phyloP scores from a whole-genome alignment of 805 yeast genomes.

The Cyberlindnera subsufficiens region DNA sequence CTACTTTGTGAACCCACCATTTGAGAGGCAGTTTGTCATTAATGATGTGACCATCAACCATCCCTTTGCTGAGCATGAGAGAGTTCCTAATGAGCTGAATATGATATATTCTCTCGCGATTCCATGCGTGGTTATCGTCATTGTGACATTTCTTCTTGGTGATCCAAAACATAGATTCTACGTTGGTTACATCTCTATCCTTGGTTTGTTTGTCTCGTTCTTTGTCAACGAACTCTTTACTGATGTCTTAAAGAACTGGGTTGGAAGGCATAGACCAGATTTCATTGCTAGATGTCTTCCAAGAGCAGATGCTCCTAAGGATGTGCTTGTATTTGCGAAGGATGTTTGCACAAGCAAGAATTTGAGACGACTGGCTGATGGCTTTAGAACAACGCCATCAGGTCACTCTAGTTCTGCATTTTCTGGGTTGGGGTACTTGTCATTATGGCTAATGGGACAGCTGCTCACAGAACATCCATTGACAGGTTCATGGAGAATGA shows the following conservation, averaged over 20 bases:
- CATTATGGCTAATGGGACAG: constrained; percentile 68
- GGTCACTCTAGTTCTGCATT: constrained; percentile 75
- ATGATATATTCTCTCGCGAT: constrained; percentile 46
- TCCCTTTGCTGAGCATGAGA: constrained; percentile 72
- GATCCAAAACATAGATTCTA: constrained; percentile 50
- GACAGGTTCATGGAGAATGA: constrained; percentile 60
- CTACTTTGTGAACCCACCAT: constrained; percentile 43
- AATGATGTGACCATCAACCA: constrained; percentile 75
- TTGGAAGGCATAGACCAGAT: constrained; percentile 92
- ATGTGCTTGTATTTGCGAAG: constrained; percentile 49
- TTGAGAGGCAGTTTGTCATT: constrained; percentile 70
- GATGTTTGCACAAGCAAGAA: constrained; percentile 61
- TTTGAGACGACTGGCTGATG: constrained; percentile 45
- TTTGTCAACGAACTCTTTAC: constrained; percentile 59
- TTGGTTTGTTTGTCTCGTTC: constrained; percentile 62
- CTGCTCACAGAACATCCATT: constrained; percentile 40
- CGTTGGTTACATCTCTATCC: constrained; percentile 53
- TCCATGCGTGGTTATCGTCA: constrained; percentile 40
- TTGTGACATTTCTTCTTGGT: constrained; percentile 26
- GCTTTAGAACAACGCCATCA: constrained; percentile 77
- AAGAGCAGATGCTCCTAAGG: constrained; percentile 45
- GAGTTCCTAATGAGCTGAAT: constrained; percentile 55
- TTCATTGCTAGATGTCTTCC: constrained; percentile 84
- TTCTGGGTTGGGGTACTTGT: constrained; percentile 57
- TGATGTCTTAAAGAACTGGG: constrained; percentile 71